These are phyloP conservation scores for Plantago lanceolata DNA, from an alignment of 305 asterid species.

Conservation along the genomic window DNA sequence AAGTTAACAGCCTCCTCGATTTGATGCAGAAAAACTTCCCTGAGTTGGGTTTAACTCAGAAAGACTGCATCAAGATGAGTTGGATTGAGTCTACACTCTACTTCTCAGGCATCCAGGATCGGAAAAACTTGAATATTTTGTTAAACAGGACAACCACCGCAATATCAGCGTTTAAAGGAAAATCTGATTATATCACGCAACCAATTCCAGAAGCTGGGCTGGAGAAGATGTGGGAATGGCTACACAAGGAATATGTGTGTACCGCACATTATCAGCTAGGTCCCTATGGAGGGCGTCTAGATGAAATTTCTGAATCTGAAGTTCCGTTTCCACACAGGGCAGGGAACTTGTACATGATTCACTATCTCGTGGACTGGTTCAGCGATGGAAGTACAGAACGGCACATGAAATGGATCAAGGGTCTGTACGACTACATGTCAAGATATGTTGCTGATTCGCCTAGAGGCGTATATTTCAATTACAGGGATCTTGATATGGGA, in stretches of 20 bases:
- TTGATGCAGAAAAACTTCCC: not conserved
- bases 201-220: no score
- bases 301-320: not conserved
- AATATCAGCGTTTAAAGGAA: not conserved
- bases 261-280: not conserved
- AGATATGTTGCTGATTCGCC: not conserved
- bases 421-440: not conserved
- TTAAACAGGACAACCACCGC: no score
- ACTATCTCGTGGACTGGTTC: not conserved
- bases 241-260: not conserved
- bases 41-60: not conserved
- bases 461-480: not conserved
- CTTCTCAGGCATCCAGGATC: constrained; percentile 5
- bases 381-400: not conserved
- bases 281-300: constrained; percentile 1
- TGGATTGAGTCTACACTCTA: not conserved
- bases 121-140: no score
- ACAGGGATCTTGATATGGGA: constrained; percentile 6
- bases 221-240: no score
- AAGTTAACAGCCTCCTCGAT: not conserved
- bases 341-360: not conserved
- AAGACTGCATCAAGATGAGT: not conserved
- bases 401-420: not conserved
- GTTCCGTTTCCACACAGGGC: constrained; percentile 3
- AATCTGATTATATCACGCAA: no score